Base-by-base conservation (phyloP, 768 basidiomycete genomes). In the Russula emetica region DNA sequence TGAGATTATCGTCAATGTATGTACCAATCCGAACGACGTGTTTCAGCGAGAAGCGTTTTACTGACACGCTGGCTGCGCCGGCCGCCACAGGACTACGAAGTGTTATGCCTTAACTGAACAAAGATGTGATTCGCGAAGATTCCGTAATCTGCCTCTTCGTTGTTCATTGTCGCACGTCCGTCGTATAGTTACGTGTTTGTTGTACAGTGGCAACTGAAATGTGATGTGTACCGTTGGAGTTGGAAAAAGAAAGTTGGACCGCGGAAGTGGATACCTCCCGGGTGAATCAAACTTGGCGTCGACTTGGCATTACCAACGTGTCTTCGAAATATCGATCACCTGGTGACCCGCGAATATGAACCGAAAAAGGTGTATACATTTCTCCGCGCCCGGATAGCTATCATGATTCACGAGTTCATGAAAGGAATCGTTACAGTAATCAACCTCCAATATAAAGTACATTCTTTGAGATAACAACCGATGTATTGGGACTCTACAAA, bases 1-100 rank as follows among this genome's bases (percentile, higher is more conserved):
- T 7, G 85, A 88, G 77, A 78, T 82, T 71, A 73, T 77, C 47
- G 71, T 85, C 38, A 75, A 78, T 72, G 85, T 84, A 54, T 56
- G 75, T 71, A 42, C n/a, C 13, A 20, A 16, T 30, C 28, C 2
- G 28, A 22, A 22, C 50, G 18, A 5, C 7, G 32, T 50, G 53
- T 14, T 20, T 62, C 36, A 22, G 10, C 24, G 16, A 55, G 52
- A 44, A 47, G 26, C 58, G 24, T 52, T 20, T 56, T 40, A 40
- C 47, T 52, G 30, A 34, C 42, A 28, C 6, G 26, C 28, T 51
- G 4, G 6, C 16, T 30, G 7, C n/a, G n/a, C n/a, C n/a, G n/a
- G n/a, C n/a, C 55, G 11, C n/a, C 26, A 6, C 58, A 80, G 79
- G 71, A 78, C n/a, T 80, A 80, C 64, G 73, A 74, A 26, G 72